A percentile compares a stretch with the other conserved stretches of the same genome.
These are phyloP conservation scores for Populus euphratica DNA, from an alignment of 345 rosid species.

Conservation along the genomic window DNA sequence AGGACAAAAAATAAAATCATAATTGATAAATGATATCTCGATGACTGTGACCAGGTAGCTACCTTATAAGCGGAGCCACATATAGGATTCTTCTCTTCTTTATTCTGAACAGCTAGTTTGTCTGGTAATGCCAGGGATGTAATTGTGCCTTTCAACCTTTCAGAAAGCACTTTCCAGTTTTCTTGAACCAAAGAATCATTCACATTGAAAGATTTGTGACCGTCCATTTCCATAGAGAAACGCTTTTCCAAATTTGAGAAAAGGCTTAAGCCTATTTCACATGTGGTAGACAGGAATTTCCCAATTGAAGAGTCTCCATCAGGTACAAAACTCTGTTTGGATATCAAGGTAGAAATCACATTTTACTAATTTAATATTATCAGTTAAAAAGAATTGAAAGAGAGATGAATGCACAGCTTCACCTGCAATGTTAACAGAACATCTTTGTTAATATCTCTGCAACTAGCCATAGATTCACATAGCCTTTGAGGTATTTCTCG, in stretches of 20 bases:
- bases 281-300: conserved; percentile 46
- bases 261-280: conserved; percentile 54
- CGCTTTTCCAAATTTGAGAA: conserved; percentile 59
- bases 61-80: conserved; percentile 57
- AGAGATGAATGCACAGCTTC: conserved; percentile 9
- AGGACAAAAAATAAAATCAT: conserved; percentile 39
- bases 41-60: conserved; percentile 58
- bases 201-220: conserved; percentile 21
- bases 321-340: conserved; percentile 43
- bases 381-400: not conserved
- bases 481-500: conserved; percentile 53
- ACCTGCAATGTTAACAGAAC: conserved; percentile 57
- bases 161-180: conserved; percentile 47
- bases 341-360: conserved; percentile 18
- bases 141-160: conserved; percentile 39
- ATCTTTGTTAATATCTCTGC: conserved; percentile 51
- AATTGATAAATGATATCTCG: conserved; percentile 43
- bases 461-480: conserved; percentile 42
- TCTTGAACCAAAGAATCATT: conserved; percentile 36
- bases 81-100: conserved; percentile 30
- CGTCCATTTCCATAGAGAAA: conserved; percentile 32
- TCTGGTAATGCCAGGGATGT: conserved; percentile 39
- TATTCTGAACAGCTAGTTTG: conserved; percentile 21
- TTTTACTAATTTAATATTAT: not conserved
- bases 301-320: conserved; percentile 49